phyloP scores from a whole-genome alignment of 139 green algal species.

The Chlamydomonas urium region DNA sequence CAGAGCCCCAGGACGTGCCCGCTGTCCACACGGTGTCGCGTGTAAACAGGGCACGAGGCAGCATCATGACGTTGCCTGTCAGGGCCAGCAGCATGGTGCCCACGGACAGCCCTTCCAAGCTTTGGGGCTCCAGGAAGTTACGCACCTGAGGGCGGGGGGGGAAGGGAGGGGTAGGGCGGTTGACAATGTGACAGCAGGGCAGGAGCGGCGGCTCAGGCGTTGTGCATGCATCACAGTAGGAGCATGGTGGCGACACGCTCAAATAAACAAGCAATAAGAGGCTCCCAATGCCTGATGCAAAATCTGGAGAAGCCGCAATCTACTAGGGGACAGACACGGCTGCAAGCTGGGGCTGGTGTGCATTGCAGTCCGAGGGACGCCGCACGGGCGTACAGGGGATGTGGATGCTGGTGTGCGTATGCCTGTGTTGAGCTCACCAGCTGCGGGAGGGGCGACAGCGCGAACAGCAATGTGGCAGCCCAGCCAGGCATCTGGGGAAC shows the following conservation, averaged over 20 bases:
- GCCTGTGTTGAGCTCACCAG: conserved; percentile 33
- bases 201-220: no score
- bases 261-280: no score
- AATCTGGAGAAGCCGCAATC: no score
- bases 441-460: conserved; percentile 52
- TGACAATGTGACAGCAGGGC: no score
- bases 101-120: conserved; percentile 58
- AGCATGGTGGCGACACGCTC: no score
- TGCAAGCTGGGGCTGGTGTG: no score
- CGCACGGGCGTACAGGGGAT: neutral
- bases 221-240: no score
- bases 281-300: no score
- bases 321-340: no score
- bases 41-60: conserved; percentile 78
- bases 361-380: no score
- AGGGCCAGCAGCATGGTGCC: conserved; percentile 76
- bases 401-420: neutral
- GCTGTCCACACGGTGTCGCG: conserved; percentile 77
- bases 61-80: conserved; percentile 81
- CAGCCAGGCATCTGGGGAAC: conserved; percentile 56
- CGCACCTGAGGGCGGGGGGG: conserved; percentile 35
- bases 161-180: no score
- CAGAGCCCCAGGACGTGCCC: conserved; percentile 61
- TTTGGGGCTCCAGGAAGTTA: conserved; percentile 67
- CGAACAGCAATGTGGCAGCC: conserved; percentile 54